phyloP scores from a whole-genome alignment of 169 alveolate species.

The Fabrea salina region DNA sequence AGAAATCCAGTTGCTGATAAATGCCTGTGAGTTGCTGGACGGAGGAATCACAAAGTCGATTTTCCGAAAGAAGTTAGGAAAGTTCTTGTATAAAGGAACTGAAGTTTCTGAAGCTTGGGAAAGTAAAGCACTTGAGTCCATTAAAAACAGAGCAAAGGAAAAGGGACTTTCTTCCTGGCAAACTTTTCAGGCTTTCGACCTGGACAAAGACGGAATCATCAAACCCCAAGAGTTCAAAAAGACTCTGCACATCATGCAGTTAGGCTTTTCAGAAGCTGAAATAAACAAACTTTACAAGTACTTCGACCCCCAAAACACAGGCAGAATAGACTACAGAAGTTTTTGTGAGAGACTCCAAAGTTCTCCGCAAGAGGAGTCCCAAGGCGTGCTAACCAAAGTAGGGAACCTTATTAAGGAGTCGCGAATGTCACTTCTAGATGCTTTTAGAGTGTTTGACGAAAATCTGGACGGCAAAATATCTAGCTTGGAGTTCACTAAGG shows the following conservation, averaged over 20 bases:
- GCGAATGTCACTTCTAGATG: neutral
- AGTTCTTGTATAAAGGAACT: neutral
- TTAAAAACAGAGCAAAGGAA: neutral
- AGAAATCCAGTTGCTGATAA: slow-evolving; percentile 27
- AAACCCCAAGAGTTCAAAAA: neutral
- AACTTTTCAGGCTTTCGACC: slow-evolving; percentile 10
- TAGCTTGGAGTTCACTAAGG: neutral
- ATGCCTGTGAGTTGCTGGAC: neutral
- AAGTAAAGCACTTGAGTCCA: neutral
- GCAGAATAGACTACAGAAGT: neutral
- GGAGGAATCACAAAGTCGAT: slow-evolving; percentile 22
- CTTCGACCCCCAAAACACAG: neutral
- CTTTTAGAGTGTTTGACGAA: slow-evolving; percentile 10
- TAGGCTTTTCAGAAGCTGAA: slow-evolving; percentile 5
- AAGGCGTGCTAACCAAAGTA: neutral
- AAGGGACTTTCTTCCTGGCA: neutral
- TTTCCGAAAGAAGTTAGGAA: slow-evolving; percentile 16
- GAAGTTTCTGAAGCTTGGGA: slow-evolving; percentile 3
- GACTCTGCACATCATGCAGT: slow-evolving; percentile 15
- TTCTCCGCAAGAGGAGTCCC: neutral
- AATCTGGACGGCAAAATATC: slow-evolving; percentile 2
- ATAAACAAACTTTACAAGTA: neutral
- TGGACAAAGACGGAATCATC: slow-evolving; percentile 7
- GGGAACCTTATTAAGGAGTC: neutral
- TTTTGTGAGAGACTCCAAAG: slow-evolving; percentile 24